Percentiles rank a stretch among this genome's conserved stretches.
These are phyloP conservation scores for Colletotrichum eremochloae DNA, from an alignment of 2,329 filamentous ascomycete genomes.

Conservation along the genomic window DNA sequence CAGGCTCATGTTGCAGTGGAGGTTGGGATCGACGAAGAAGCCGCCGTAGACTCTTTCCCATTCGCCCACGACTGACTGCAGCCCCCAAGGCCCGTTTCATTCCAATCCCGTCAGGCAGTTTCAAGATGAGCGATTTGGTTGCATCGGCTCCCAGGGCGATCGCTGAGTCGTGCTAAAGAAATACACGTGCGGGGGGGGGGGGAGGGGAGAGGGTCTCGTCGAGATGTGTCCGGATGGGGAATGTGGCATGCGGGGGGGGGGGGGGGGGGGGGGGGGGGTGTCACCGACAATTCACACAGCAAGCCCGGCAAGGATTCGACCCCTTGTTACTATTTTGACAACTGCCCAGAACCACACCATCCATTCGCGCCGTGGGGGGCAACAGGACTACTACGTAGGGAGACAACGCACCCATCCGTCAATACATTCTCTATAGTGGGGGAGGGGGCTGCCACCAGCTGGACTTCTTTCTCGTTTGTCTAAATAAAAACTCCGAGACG, in stretches of 20 bases:
- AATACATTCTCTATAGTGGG: background rate
- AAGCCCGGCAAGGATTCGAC: conserved; percentile 11
- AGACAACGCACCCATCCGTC: conserved; percentile 4
- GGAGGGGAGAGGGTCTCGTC: too few relatives aligned
- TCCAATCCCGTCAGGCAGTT: conserved; percentile 28
- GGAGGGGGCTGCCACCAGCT: background rate
- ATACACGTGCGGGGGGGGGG: conserved; percentile 12
- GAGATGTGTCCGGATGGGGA: too few relatives aligned
- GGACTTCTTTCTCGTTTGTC: background rate
- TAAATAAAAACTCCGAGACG: conserved; percentile 35
- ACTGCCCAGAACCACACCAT: conserved; percentile 19
- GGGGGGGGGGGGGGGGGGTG: conserved; percentile 16
- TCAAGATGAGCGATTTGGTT: conserved; percentile 26
- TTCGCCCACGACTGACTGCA: background rate
- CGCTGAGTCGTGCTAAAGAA: conserved; percentile 24
- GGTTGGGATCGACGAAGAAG: conserved; percentile 6
- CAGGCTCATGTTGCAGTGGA: background rate
- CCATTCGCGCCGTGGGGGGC: background rate
- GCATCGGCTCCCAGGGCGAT: conserved; percentile 23
- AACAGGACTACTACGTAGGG: background rate
- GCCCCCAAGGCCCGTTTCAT: conserved; percentile 26
- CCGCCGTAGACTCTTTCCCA: too few relatives aligned
- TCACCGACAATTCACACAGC: conserved; percentile 18
- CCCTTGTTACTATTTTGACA: conserved; percentile 39
- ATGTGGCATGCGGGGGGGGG: too few relatives aligned